Evolutionary conservation across 1,284 basidiomycete species (phyloP).

Genomic region (Agroathelia rolfsii): DNA sequence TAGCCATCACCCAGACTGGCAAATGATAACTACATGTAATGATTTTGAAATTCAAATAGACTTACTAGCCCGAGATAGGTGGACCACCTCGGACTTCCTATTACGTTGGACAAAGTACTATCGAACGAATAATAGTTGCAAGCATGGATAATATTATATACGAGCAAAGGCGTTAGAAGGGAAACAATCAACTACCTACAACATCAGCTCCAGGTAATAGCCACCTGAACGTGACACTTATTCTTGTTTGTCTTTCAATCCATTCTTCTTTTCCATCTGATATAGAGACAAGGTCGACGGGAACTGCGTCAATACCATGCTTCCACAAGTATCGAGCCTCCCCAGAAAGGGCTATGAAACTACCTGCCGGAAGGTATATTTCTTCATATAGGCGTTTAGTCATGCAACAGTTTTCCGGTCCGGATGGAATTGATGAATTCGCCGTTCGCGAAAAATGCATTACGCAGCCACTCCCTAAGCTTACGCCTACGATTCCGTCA

Average conservation of each 20-base stretch:
- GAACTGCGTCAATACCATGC: slow-evolving; percentile 51
- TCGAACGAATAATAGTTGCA: no score
- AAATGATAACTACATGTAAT: no score
- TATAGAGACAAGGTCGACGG: slow-evolving; percentile 35
- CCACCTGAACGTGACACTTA: slow-evolving; percentile 77
- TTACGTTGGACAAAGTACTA: no score
- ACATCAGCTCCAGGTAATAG: slow-evolving; percentile 67
- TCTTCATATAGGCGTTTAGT: slow-evolving; percentile 5
- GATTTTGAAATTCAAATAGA: no score
- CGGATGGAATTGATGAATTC: slow-evolving; percentile 8
- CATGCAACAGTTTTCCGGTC: slow-evolving; percentile 7
- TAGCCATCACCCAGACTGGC: no score
- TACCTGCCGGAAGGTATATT: slow-evolving; percentile 56
- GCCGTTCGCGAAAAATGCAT: slow-evolving; percentile 52
- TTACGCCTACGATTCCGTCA: slow-evolving; percentile 75
- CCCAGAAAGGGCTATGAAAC: slow-evolving; percentile 59
- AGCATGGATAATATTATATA: no score
- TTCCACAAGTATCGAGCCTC: slow-evolving; percentile 66
- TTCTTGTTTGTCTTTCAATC: slow-evolving; percentile 43
- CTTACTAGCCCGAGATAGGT: no score
- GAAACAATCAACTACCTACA: no score
- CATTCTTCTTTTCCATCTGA: slow-evolving; percentile 22
- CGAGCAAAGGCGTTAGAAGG: no score
- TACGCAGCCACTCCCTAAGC: slow-evolving; percentile 59
- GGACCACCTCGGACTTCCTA: no score